Conservation (phyloP, 2,329 filamentous ascomycete genomes). For the Cercospora janseana region DNA sequence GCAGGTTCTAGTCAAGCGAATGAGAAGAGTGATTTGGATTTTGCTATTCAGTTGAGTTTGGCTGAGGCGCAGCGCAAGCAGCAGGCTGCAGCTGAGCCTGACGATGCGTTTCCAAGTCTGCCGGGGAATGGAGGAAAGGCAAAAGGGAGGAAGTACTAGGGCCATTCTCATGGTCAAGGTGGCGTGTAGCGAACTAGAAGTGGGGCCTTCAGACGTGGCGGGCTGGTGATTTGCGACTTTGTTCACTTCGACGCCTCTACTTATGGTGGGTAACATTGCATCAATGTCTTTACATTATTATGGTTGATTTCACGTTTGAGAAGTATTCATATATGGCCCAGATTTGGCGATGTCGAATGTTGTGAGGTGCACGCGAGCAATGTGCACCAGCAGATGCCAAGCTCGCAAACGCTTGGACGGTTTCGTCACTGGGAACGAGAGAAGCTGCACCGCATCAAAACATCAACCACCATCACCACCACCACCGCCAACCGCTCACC, state of each 20-base stretch:
- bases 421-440: constrained; percentile 6
- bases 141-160: constrained; percentile 29
- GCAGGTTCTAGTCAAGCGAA: constrained; percentile 40
- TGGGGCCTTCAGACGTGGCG: neutral
- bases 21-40: constrained; percentile 59
- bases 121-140: constrained; percentile 30
- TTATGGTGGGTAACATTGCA: no score
- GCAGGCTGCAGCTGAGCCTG: constrained; percentile 14
- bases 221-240: neutral
- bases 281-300: no score
- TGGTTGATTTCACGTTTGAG: no score
- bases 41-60: constrained; percentile 61
- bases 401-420: constrained; percentile 2
- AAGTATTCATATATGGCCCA: no score
- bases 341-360: neutral
- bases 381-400: constrained; percentile 7
- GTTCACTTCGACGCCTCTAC: constrained; percentile 1
- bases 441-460: constrained; percentile 12
- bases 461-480: neutral
- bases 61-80: constrained; percentile 55
- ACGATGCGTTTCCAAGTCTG: constrained; percentile 35
- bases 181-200: neutral
- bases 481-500: neutral
- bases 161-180: neutral
- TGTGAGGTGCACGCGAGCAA: constrained; percentile 2